Evolutionary conservation across 176 grass and related monocot species (phyloP), one percentile per base, ranked within the genome.

Genomic region (Saccharum officinarum): DNA sequence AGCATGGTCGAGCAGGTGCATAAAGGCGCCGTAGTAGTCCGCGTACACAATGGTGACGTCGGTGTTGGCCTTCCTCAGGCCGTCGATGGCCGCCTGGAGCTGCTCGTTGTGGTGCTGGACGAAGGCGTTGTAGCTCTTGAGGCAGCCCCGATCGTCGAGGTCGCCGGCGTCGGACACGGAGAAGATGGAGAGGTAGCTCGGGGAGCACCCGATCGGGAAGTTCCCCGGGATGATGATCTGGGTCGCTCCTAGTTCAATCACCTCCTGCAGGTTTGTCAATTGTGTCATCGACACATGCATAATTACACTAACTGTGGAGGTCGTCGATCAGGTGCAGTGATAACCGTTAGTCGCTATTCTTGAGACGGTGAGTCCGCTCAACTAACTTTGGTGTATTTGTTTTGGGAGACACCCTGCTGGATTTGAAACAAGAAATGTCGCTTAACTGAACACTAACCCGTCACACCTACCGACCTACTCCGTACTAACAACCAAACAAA

Each of bases 141-240:
- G 78, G 84, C 96, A 98, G 1, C 77, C 80, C 12, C 84, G 69
- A 7, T 87, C 78, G n/a, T 98, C 96, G 18, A 83, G 91, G 61
- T 80, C 91, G 0, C 59, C 31, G 4, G 89, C 11, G 41, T 63
- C 69, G 1, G 25, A n/a, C 2, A 17, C 13, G 46, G 79, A 81
- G 93, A 94, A 98, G 87, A 95, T 83, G 44, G 93, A 49, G 62
- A 98, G 93, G 78, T 98, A 98, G 63, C 93, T 95, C 42, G 93
- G 96, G 55, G 86, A 92, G 83, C 96, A 98, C 16, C 91, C 96
- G 42, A 95, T 95, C 1, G 91, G 93, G 76, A 98, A 90, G 80
- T 98, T 98, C 16, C 96, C 96, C 0, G 93, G 93, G 46, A 98
- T 65, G 8, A 95, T 69, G 61, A 98, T 84, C 75, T 92, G 85